These are phyloP conservation scores for Cadophora luteo-olivacea DNA, from an alignment of 2,329 filamentous ascomycete genomes.

Conservation along the genomic window DNA sequence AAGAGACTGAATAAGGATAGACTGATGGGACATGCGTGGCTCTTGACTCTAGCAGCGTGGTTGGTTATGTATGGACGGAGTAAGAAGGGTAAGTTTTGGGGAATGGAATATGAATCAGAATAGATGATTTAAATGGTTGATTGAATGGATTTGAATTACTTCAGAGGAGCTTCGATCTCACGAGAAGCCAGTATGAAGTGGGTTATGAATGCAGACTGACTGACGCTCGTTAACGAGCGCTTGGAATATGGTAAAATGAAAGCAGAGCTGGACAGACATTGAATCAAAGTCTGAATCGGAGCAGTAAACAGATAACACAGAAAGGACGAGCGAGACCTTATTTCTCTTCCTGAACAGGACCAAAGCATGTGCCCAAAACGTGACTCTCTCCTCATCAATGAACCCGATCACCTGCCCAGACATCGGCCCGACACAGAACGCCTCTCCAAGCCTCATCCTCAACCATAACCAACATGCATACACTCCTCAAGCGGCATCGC, in stretches of 20 bases:
- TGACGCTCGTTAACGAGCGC: no score
- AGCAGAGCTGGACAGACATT: no score
- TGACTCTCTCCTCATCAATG: neutral
- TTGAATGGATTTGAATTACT: neutral
- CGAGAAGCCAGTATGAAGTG: no score
- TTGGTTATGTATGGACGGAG: neutral
- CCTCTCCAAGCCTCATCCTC: constrained; percentile 1
- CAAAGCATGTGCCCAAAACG: neutral
- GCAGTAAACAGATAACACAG: neutral
- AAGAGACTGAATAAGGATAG: neutral
- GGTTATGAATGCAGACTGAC: no score
- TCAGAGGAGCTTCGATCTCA: no score
- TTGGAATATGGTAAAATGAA: no score
- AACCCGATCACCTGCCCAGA: neutral
- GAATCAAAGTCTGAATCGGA: no score
- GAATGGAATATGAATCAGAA: neutral
- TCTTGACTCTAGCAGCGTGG: neutral
- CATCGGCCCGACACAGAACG: neutral
- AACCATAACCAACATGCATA: neutral
- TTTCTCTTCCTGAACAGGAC: no score
- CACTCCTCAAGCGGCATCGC: neutral
- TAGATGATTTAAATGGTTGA: neutral
- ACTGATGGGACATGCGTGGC: neutral
- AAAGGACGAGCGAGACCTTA: neutral
- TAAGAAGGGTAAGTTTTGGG: neutral